Evolutionary conservation across 805 yeast genomes (phyloP).

Genomic region (Limtongozyma cylindracea): DNA sequence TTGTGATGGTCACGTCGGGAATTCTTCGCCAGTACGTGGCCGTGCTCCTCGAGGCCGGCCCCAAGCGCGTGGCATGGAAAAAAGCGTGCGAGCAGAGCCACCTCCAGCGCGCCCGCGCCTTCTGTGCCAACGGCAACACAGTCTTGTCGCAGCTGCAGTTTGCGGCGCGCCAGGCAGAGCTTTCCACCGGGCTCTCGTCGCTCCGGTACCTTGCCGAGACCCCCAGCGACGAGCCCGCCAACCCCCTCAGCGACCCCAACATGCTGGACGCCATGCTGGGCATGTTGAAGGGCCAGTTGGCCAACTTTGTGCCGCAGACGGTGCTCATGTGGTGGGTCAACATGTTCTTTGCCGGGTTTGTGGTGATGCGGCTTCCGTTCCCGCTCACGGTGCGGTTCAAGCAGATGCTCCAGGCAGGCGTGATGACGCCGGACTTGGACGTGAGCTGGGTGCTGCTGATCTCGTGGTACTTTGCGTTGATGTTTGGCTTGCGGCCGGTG

Average conservation of each 20-base stretch:
- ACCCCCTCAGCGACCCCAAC: constrained; percentile 48
- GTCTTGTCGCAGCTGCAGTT: constrained; percentile 28
- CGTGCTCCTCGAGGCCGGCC: constrained; percentile 27
- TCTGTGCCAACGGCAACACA: constrained; percentile 21
- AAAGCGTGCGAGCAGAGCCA: constrained; percentile 25
- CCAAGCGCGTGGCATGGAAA: constrained; percentile 24
- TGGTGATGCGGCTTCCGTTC: constrained; percentile 62
- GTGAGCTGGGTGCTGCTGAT: constrained; percentile 84
- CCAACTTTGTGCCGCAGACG: constrained; percentile 79
- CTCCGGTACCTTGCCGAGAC: too few relatives aligned
- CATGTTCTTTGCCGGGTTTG: constrained; percentile 77
- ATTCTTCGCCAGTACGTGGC: constrained; percentile 48
- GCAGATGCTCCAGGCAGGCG: constrained; percentile 76
- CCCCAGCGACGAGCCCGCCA: constrained; percentile 19
- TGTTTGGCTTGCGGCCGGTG: constrained; percentile 63
- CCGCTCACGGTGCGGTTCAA: constrained; percentile 79
- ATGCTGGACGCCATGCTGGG: constrained; percentile 48
- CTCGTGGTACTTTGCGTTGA: constrained; percentile 86
- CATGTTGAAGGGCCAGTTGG: constrained; percentile 60
- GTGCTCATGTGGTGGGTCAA: constrained; percentile 92
- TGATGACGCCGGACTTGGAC: constrained; percentile 62
- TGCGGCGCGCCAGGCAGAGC: constrained; percentile 19
- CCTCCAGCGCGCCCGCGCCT: constrained; percentile 27
- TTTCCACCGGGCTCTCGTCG: constrained; percentile 20
- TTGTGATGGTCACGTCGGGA: constrained; percentile 79